Conservation (phyloP, 345 rosid species). For the Dipteronia dyeriana region DNA sequence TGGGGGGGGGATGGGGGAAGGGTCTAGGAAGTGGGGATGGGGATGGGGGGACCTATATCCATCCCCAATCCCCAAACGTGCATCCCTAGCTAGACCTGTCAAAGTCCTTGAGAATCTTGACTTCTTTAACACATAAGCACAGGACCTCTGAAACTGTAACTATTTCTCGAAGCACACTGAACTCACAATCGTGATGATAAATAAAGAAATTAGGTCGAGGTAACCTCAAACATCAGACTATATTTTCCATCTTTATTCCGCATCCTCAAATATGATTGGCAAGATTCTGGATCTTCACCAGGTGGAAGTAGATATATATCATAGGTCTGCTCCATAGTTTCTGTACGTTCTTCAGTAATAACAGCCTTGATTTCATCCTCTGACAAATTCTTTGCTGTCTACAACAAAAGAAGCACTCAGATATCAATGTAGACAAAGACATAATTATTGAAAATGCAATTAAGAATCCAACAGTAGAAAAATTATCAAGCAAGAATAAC, state of each 20-base stretch:
- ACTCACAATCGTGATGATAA: neutral
- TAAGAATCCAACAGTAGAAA: neutral
- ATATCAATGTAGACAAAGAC: slow-evolving; percentile 24
- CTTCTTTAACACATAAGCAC: neutral
- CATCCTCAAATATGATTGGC: slow-evolving; percentile 98
- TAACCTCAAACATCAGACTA: slow-evolving; percentile 99
- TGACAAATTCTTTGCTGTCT: slow-evolving; percentile 74
- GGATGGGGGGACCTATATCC: no score
- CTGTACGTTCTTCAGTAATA: slow-evolving; percentile 64
- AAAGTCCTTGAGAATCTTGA: neutral
- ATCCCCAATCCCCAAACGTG: no score
- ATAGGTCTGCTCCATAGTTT: slow-evolving; percentile 81
- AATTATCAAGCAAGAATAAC: slow-evolving; percentile 36
- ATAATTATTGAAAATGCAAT: neutral
- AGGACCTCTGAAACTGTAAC: neutral
- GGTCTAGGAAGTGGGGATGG: no score
- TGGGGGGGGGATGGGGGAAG: no score
- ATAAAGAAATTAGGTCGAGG: slow-evolving; percentile 23
- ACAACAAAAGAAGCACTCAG: slow-evolving; percentile 37
- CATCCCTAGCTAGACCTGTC: neutral
- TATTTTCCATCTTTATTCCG: slow-evolving; percentile 98
- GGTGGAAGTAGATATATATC: slow-evolving; percentile 99
- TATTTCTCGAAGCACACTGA: neutral
- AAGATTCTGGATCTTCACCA: slow-evolving; percentile 96
- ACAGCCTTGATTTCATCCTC: slow-evolving; percentile 73